phyloP scores from a whole-genome alignment of 495 filamentous ascomycete genomes.

The Trichoderma parareesei region DNA sequence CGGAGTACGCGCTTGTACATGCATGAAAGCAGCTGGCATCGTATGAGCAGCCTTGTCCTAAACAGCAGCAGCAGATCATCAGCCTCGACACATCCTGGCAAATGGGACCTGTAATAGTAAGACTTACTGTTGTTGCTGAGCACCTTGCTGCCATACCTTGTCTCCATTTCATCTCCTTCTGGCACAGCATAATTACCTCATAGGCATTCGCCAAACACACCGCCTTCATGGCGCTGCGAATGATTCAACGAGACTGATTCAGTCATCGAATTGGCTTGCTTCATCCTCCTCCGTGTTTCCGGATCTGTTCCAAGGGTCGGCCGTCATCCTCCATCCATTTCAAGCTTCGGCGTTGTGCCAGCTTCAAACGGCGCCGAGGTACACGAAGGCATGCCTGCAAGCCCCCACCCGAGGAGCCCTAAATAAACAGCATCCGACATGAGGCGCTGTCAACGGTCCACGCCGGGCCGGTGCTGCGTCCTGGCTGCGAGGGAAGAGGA shows the following conservation, averaged over 20 bases:
- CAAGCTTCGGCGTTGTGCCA: neutral
- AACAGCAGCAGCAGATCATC: neutral
- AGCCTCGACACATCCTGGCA: neutral
- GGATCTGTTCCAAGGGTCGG: neutral
- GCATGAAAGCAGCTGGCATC: neutral
- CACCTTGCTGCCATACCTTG: no score
- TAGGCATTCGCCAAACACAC: neutral
- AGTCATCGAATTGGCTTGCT: neutral
- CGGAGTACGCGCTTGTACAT: neutral
- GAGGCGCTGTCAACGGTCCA: neutral
- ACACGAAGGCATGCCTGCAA: neutral
- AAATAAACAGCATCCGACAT: neutral
- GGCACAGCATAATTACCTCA: neutral
- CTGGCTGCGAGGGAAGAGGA: neutral
- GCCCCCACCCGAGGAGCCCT: neutral
- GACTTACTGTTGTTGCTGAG: no score
- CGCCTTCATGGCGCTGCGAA: neutral
- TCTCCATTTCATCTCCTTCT: neutral
- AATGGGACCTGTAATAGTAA: no score
- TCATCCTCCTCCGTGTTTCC: neutral
- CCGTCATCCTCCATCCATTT: neutral
- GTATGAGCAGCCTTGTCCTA: neutral
- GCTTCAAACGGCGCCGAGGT: neutral
- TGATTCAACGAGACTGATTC: conserved; percentile 2
- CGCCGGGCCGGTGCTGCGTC: neutral